These are phyloP conservation scores for Leccinum olivaceopallidum DNA, from an alignment of 768 basidiomycete genomes.

Conservation along the genomic window DNA sequence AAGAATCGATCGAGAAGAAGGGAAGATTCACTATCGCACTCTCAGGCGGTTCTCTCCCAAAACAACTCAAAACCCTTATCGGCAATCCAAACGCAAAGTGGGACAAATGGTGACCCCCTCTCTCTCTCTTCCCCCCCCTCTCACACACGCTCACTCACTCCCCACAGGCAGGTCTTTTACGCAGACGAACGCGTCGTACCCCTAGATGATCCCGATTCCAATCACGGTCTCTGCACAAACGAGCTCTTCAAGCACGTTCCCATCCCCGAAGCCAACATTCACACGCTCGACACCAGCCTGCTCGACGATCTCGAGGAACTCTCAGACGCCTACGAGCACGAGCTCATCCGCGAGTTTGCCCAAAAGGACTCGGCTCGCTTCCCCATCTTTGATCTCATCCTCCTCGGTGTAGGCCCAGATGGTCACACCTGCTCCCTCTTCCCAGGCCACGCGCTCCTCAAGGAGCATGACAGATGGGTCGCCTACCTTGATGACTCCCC, in stretches of 20 bases:
- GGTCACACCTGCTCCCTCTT: conserved; percentile 99
- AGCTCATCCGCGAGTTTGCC: conserved; percentile 89
- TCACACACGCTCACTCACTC: conserved; percentile 7
- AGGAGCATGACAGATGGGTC: conserved; percentile 90
- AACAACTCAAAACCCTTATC: conserved; percentile 73
- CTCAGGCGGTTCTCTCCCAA: conserved; percentile 91
- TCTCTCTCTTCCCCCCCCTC: background rate
- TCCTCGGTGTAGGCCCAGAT: conserved; percentile 95
- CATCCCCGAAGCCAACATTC: conserved; percentile 76
- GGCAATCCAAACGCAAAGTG: conserved; percentile 70
- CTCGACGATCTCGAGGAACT: conserved; percentile 80
- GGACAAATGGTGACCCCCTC: conserved; percentile 82
- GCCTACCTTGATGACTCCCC: conserved; percentile 92
- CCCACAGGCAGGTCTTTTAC: conserved; percentile 91
- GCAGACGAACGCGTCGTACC: conserved; percentile 96
- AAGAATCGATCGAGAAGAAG: conserved; percentile 85
- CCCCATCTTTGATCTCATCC: conserved; percentile 96
- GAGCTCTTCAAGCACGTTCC: conserved; percentile 82
- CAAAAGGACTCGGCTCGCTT: conserved; percentile 92
- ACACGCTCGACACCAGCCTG: conserved; percentile 70
- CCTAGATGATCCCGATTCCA: conserved; percentile 90
- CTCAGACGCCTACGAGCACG: conserved; percentile 75
- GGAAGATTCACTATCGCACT: conserved; percentile 91
- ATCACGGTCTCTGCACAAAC: conserved; percentile 74
- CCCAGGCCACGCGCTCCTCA: conserved; percentile 84